Evolutionary conservation across 768 basidiomycete genomes (phyloP).

Genomic region (Naematelia aurantialba): DNA sequence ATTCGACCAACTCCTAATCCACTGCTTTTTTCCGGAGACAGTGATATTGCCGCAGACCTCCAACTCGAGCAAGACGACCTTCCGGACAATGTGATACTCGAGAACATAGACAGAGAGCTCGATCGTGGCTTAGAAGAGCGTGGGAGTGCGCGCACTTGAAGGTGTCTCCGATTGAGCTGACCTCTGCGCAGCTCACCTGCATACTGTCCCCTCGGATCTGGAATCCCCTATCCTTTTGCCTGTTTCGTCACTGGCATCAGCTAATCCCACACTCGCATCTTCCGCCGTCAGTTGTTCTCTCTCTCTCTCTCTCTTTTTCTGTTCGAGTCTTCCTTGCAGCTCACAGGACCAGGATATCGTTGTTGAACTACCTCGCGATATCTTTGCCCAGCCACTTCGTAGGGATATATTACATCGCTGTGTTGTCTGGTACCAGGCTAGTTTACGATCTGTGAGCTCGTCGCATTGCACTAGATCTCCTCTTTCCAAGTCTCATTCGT

Average conservation of each 20-base stretch:
- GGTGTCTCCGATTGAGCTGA: background rate
- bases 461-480: background rate
- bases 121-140: background rate
- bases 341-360: conserved; percentile 23
- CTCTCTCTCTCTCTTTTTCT: background rate
- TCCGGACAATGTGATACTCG: background rate
- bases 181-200: background rate
- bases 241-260: conserved; percentile 41
- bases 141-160: background rate
- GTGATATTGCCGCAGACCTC: background rate
- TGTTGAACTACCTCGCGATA: conserved; percentile 53
- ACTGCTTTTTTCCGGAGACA: background rate
- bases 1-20: background rate
- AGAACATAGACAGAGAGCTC: background rate
- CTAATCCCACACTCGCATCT: conserved; percentile 33
- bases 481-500: background rate
- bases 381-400: conserved; percentile 84
- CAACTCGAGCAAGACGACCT: background rate
- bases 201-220: background rate
- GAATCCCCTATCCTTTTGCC: conserved; percentile 34
- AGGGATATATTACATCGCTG: conserved; percentile 90
- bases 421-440: conserved; percentile 79
- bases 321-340: background rate
- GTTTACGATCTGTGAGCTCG: conserved; percentile 65
- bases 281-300: conserved; percentile 26